These are phyloP conservation scores for Naegleria fowleri DNA, from an alignment of 208 protist species.

Conservation along the genomic window DNA sequence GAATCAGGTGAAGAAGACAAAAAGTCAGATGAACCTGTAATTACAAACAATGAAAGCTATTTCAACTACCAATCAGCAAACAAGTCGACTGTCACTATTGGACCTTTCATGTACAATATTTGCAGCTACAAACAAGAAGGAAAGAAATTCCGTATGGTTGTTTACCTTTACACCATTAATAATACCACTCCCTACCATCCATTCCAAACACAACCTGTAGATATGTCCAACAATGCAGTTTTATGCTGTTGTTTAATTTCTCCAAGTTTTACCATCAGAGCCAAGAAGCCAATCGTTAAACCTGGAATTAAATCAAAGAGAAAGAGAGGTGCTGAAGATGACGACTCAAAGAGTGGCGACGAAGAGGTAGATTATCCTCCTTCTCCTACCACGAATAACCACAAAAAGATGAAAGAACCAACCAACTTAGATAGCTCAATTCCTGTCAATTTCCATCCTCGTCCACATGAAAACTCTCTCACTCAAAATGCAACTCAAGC, in stretches of 20 bases:
- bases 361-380: neutral
- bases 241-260: neutral
- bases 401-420: neutral
- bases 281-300: slow-evolving; percentile 15
- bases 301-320: slow-evolving; percentile 15
- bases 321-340: neutral
- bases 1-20: neutral
- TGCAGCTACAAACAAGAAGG: slow-evolving; percentile 25
- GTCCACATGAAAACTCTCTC: neutral
- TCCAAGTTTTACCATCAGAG: neutral
- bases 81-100: neutral
- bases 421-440: neutral
- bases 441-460: neutral
- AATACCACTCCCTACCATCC: neutral
- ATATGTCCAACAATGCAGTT: neutral
- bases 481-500: neutral
- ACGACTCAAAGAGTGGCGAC: neutral
- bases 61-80: neutral
- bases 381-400: neutral
- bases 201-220: neutral
- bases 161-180: neutral
- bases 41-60: slow-evolving; percentile 22
- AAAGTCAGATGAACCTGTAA: neutral
- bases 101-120: slow-evolving; percentile 12
- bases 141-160: slow-evolving; percentile 20